A percentile compares a stretch with the other conserved stretches of the same genome.
phyloP scores from a whole-genome alignment of 2,329 filamentous ascomycete species.

The Aphanocladium album region DNA sequence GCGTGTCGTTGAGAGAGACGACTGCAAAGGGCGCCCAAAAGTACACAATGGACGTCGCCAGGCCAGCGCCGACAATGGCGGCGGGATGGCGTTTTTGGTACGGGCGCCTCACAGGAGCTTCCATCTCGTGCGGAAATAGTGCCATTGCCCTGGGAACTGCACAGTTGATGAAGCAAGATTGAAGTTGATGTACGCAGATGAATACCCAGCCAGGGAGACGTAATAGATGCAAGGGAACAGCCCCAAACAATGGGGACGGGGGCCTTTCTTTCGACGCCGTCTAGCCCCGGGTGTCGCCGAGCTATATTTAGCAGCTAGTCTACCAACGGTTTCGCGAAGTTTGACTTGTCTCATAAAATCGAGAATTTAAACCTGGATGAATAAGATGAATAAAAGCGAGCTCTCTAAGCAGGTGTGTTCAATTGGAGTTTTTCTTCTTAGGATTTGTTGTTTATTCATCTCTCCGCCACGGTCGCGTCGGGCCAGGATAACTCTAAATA shows the following conservation, averaged over 20 bases:
- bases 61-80: background rate
- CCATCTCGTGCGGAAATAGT: background rate
- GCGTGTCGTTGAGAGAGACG: background rate
- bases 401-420: no score
- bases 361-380: background rate
- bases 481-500: conserved; percentile 14
- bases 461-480: background rate
- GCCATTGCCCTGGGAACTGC: background rate
- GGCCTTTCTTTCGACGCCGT: background rate
- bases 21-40: background rate
- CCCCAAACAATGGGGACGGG: background rate
- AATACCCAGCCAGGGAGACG: background rate
- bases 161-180: background rate
- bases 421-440: no score
- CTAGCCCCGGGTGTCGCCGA: background rate
- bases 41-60: conserved; percentile 1
- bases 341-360: background rate
- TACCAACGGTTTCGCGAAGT: background rate
- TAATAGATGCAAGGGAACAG: background rate
- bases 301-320: background rate
- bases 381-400: no score
- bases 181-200: background rate
- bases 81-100: background rate
- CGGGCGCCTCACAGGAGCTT: background rate
- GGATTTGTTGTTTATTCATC: background rate